Conservation (phyloP, 1,284 basidiomycete genomes). For the Neonothopanus nambi region DNA sequence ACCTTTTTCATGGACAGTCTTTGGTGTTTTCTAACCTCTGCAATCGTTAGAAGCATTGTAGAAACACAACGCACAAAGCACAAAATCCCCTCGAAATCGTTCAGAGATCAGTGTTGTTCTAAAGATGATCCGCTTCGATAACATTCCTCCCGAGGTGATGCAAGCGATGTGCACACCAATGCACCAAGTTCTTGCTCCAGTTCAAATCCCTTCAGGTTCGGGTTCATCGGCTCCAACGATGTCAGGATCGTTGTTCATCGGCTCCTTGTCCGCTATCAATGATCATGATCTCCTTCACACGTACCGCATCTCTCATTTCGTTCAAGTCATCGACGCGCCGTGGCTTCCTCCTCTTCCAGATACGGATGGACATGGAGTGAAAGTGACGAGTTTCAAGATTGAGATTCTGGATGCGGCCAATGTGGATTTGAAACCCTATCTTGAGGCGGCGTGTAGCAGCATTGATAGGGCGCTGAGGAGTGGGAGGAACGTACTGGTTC, state of each 20-base stretch:
- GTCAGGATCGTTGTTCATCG: constrained; percentile 49
- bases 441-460: constrained; percentile 56
- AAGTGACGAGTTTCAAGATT: constrained; percentile 59
- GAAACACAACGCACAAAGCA: too few species aligned
- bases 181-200: constrained; percentile 57
- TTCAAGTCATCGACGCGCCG: constrained; percentile 69
- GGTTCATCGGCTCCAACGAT: constrained; percentile 2
- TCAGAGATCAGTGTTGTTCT: too few species aligned
- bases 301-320: constrained; percentile 57
- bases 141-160: constrained; percentile 66
- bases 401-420: constrained; percentile 58
- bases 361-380: constrained; percentile 42
- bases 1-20: too few species aligned
- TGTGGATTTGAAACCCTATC: constrained; percentile 54
- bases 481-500: constrained; percentile 61
- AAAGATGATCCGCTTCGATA: constrained; percentile 72
- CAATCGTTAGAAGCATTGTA: too few species aligned
- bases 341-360: constrained; percentile 60
- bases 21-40: too few species aligned
- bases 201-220: constrained; percentile 23
- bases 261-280: constrained; percentile 53
- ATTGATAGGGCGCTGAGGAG: constrained; percentile 49
- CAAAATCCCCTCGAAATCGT: too few species aligned
- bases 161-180: constrained; percentile 80
- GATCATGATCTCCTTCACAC: constrained; percentile 48